Evolutionary conservation across 306 rosid genomes (phyloP).

Genomic region (Myrica gale): DNA sequence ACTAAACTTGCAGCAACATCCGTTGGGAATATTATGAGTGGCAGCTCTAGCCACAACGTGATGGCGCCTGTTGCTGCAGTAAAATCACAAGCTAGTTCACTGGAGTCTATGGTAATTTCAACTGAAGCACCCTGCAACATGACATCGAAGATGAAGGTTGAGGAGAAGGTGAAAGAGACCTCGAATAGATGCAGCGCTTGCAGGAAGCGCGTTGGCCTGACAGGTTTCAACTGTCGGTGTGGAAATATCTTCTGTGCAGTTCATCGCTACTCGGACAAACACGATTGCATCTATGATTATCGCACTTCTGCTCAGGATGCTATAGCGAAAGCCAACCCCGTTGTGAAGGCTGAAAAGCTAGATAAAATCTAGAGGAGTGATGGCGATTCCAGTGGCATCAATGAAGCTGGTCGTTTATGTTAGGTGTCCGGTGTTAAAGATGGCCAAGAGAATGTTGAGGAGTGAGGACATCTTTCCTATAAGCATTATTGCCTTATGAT

Average conservation of each 20-base stretch:
- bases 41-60: slow-evolving; percentile 18
- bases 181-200: slow-evolving; percentile 41
- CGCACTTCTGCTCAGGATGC: slow-evolving; percentile 33
- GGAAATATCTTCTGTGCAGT: slow-evolving; percentile 40
- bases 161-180: slow-evolving; percentile 37
- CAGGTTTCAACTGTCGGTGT: slow-evolving; percentile 44
- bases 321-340: slow-evolving; percentile 47
- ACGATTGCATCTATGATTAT: slow-evolving; percentile 36
- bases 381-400: background rate
- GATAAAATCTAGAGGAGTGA: slow-evolving; percentile 30
- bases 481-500: slow-evolving; percentile 13
- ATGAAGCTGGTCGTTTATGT: slow-evolving; percentile 10
- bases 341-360: slow-evolving; percentile 44
- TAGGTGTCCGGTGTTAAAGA: slow-evolving; percentile 13
- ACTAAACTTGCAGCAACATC: slow-evolving; percentile 43
- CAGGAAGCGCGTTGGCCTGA: slow-evolving; percentile 45
- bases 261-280: slow-evolving; percentile 47
- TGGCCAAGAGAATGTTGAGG: slow-evolving; percentile 20
- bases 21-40: slow-evolving; percentile 33
- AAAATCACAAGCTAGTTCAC: slow-evolving; percentile 13
- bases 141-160: slow-evolving; percentile 12
- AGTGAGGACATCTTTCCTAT: background rate
- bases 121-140: slow-evolving; percentile 13
- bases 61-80: slow-evolving; percentile 19
- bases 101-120: slow-evolving; percentile 17